These are phyloP conservation scores for Neofusicoccum ribis DNA, from an alignment of 2,329 filamentous ascomycete genomes.

Conservation along the genomic window DNA sequence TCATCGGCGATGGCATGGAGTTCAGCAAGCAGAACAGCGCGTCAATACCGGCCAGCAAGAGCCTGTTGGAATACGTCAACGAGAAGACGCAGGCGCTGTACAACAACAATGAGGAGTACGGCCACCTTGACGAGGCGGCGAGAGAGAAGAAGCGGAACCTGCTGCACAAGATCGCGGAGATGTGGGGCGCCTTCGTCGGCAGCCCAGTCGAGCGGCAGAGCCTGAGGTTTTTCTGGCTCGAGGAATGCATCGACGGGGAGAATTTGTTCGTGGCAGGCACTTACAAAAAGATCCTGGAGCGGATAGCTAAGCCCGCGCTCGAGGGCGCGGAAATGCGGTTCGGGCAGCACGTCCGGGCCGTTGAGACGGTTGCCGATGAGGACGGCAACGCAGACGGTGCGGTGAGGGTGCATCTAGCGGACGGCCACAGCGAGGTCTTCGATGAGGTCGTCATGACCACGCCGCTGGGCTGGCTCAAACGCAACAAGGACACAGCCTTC, in stretches of 20 bases:
- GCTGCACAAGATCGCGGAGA: constrained; percentile 57
- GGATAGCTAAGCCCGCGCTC: constrained; percentile 59
- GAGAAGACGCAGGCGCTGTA: constrained; percentile 50
- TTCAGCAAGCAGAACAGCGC: constrained; percentile 60
- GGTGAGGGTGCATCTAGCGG: constrained; percentile 49
- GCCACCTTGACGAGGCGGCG: constrained; percentile 37
- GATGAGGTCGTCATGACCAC: constrained; percentile 69
- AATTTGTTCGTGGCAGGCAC: constrained; percentile 64
- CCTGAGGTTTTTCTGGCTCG: constrained; percentile 75
- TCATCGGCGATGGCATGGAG: constrained; percentile 67
- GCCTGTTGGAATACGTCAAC: constrained; percentile 59
- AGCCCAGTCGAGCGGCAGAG: constrained; percentile 65
- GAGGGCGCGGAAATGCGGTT: constrained; percentile 58
- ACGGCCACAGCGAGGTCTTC: constrained; percentile 53
- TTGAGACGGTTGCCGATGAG: constrained; percentile 28
- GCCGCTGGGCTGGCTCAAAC: constrained; percentile 69
- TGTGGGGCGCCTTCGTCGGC: constrained; percentile 73
- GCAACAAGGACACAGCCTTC: constrained; percentile 55
- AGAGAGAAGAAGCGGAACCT: constrained; percentile 48
- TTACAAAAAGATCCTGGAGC: constrained; percentile 60
- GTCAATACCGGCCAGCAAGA: constrained; percentile 53
- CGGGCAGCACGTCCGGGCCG: constrained; percentile 47
- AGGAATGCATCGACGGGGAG: constrained; percentile 73
- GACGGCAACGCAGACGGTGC: constrained; percentile 15
- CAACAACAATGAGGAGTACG: constrained; percentile 22